Percentiles rank a stretch among this genome's conserved stretches.
Evolutionary conservation across 176 grass and related monocot genomes (phyloP).

Genomic region (Avena eriantha): DNA sequence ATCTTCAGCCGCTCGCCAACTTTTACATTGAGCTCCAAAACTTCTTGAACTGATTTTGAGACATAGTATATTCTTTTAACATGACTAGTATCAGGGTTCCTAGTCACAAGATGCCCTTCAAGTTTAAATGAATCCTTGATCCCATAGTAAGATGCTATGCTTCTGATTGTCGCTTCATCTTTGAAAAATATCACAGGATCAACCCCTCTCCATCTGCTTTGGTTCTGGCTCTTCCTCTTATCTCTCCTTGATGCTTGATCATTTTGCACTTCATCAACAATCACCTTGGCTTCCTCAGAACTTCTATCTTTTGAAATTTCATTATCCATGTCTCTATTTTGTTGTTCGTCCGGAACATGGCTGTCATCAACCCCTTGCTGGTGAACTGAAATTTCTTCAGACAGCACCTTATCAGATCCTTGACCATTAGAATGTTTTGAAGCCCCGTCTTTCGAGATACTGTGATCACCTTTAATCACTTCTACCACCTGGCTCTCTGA

Average conservation of each 20-base stretch:
- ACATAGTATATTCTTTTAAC: conserved; percentile 98
- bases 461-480: conserved; percentile 46
- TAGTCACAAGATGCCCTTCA: conserved; percentile 77
- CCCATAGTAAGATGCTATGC: conserved; percentile 89
- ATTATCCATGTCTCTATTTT: conserved; percentile 43
- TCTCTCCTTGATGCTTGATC: conserved; percentile 51
- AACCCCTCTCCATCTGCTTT: conserved; percentile 90
- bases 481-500: conserved; percentile 58
- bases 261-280: conserved; percentile 52
- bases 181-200: conserved; percentile 96
- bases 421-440: conserved; percentile 38
- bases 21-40: conserved; percentile 80
- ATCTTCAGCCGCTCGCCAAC: conserved; percentile 85
- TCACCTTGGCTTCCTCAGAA: conserved; percentile 44
- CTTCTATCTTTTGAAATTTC: conserved; percentile 42
- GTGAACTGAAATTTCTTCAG: conserved; percentile 48
- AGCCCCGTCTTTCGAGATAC: conserved; percentile 25
- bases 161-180: conserved; percentile 69
- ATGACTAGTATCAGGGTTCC: conserved; percentile 78
- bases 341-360: conserved; percentile 42
- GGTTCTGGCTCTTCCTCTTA: conserved; percentile 50
- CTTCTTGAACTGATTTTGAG: conserved; percentile 82
- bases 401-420: conserved; percentile 36
- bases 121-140: conserved; percentile 80
- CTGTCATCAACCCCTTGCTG: conserved; percentile 44